Conservation (phyloP, 2,329 filamentous ascomycete species). For the Fusarium pininemorale region DNA sequence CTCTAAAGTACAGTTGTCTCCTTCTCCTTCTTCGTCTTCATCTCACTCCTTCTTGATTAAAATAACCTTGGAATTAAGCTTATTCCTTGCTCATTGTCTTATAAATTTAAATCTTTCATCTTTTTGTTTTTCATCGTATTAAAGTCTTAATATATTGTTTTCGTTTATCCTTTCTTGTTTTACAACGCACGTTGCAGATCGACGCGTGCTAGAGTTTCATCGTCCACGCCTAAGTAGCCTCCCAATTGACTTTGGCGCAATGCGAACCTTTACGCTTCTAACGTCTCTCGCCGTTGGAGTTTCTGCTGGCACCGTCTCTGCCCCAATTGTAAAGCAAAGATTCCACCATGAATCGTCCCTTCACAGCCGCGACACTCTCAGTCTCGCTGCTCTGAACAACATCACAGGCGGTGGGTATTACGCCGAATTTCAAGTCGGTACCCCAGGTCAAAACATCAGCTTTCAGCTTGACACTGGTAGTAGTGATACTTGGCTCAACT, state of each 20-base stretch:
- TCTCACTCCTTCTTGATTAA: neutral
- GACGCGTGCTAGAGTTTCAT: neutral
- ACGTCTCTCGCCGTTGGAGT: constrained; percentile 30
- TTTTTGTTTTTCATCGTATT: neutral
- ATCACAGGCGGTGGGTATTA: constrained; percentile 65
- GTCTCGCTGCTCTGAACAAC: constrained; percentile 59
- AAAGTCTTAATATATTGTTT: neutral
- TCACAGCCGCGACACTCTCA: constrained; percentile 41
- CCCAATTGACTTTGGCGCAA: neutral
- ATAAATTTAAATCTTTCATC: neutral
- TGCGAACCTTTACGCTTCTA: constrained; percentile 33
- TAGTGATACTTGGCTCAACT: constrained; percentile 70
- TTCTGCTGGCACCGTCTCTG: constrained; percentile 40
- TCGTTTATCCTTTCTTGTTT: neutral
- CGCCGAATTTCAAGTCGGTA: constrained; percentile 66
- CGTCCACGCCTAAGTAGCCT: neutral
- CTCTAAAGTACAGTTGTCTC: neutral
- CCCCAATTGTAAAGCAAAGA: constrained; percentile 30
- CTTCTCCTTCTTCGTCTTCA: neutral
- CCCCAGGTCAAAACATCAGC: constrained; percentile 63
- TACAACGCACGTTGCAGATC: neutral
- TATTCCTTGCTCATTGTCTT: neutral
- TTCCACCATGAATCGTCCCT: constrained; percentile 23
- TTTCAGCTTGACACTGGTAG: constrained; percentile 71
- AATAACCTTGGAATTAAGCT: neutral